A percentile compares a stretch with the other conserved stretches of the same genome.
Evolutionary conservation across 1,284 basidiomycete genomes (phyloP).

Genomic region (Cutaneotrichosporon cavernicola): DNA sequence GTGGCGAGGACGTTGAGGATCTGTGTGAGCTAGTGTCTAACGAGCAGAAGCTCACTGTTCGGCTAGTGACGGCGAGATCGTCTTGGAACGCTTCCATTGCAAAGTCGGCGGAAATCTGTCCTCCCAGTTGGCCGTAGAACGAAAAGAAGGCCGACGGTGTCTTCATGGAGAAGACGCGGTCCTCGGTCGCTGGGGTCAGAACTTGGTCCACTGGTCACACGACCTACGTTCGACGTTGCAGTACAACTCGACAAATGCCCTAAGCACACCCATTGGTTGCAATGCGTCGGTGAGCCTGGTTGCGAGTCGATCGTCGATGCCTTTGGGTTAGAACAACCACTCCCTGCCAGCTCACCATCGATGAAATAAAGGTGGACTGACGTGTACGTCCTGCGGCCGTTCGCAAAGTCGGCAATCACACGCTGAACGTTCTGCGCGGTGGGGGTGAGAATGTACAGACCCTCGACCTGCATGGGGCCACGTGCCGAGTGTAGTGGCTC

Average conservation of each 20-base stretch:
- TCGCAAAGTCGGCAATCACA: conserved; percentile 79
- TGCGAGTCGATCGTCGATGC: conserved; percentile 65
- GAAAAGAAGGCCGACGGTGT: conserved; percentile 78
- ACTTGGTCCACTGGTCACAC: neutral
- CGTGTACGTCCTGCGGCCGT: conserved; percentile 69
- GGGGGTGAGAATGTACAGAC: conserved; percentile 90
- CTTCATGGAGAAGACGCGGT: conserved; percentile 75
- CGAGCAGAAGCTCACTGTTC: conserved; percentile 43
- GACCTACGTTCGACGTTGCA: conserved; percentile 80
- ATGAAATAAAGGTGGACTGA: conserved; percentile 92
- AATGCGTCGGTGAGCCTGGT: conserved; percentile 61
- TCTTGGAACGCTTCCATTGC: conserved; percentile 69
- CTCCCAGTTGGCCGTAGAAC: conserved; percentile 77
- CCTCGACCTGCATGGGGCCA: conserved; percentile 55
- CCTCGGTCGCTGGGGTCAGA: conserved; percentile 65
- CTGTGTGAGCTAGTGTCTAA: conserved; percentile 53
- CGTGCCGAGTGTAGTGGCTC: conserved; percentile 58
- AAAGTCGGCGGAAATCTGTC: conserved; percentile 63
- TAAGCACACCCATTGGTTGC: conserved; percentile 55
- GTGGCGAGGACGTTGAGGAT: conserved; percentile 88
- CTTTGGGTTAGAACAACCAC: conserved; percentile 27
- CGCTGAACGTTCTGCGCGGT: conserved; percentile 91
- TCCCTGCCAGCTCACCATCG: conserved; percentile 64
- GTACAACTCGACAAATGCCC: conserved; percentile 75
- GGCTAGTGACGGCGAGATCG: conserved; percentile 67